A percentile compares a stretch with the other conserved stretches of the same genome.
phyloP scores from a whole-genome alignment of 306 rosid genomes.

The Myrica gale region DNA sequence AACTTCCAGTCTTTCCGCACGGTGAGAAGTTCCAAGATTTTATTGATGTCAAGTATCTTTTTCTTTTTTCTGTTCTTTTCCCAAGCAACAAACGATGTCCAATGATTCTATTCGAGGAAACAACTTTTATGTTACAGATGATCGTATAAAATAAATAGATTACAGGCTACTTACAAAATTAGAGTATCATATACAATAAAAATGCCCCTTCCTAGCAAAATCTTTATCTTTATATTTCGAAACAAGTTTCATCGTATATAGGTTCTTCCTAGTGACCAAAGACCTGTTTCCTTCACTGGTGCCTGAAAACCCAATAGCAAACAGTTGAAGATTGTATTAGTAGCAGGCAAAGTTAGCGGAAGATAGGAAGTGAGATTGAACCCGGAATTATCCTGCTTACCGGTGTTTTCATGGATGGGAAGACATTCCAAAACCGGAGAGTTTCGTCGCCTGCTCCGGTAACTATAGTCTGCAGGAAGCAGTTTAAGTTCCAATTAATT shows the following conservation, averaged over 20 bases:
- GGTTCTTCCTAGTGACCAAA: slow-evolving; percentile 91
- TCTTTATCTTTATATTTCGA: neutral
- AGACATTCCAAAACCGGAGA: slow-evolving; percentile 85
- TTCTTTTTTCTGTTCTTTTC: too few species aligned
- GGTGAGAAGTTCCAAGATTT: too few species aligned
- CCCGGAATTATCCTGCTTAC: slow-evolving; percentile 44
- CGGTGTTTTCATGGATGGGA: slow-evolving; percentile 83
- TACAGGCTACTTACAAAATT: neutral
- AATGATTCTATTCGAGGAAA: too few species aligned
- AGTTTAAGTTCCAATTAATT: neutral
- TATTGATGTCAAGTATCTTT: too few species aligned
- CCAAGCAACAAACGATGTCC: too few species aligned
- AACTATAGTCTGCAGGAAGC: slow-evolving; percentile 70
- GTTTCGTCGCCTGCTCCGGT: slow-evolving; percentile 99
- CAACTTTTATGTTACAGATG: too few species aligned
- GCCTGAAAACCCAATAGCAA: slow-evolving; percentile 45
- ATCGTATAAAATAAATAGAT: neutral
- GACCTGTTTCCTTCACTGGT: slow-evolving; percentile 78
- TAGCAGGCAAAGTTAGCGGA: neutral
- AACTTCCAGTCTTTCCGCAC: too few species aligned
- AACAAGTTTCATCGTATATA: slow-evolving; percentile 55
- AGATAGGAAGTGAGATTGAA: slow-evolving; percentile 3
- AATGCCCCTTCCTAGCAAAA: neutral
- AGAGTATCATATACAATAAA: slow-evolving; percentile 24
- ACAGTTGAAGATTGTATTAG: neutral